Conservation (phyloP, 805 yeast genomes). For the Jamesozyma gamospora region DNA sequence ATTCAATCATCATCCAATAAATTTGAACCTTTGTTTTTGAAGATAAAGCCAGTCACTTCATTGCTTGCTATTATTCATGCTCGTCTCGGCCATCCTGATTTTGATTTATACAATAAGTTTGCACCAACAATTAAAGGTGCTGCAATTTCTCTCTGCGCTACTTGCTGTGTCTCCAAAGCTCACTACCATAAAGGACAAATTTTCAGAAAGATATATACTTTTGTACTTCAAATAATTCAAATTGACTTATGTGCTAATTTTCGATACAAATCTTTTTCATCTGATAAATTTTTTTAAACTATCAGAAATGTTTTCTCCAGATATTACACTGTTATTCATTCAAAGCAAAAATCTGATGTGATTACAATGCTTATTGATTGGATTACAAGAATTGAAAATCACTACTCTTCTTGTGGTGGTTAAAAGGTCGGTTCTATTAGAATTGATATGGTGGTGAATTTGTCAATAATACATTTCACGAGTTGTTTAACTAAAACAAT, state of each 20-base stretch:
- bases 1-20: not conserved
- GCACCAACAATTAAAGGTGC: no score
- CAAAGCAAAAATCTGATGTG: conserved; percentile 1
- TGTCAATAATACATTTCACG: no score
- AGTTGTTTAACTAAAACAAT: no score
- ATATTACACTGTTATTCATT: conserved; percentile 2
- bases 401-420: no score
- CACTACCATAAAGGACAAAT: not conserved
- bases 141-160: not conserved
- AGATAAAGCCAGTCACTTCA: no score
- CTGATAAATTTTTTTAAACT: conserved; percentile 1
- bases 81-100: no score
- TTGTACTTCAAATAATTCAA: not conserved
- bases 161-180: not conserved
- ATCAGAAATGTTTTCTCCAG: conserved; percentile 2
- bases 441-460: no score
- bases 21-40: not conserved
- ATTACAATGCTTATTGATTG: not conserved
- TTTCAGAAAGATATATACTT: not conserved
- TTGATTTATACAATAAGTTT: no score
- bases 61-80: no score
- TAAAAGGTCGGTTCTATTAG: no score
- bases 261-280: not conserved
- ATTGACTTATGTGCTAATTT: not conserved
- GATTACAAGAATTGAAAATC: no score